Conservation (phyloP, 2,329 filamentous ascomycete species). For the Ascochyta lentis region DNA sequence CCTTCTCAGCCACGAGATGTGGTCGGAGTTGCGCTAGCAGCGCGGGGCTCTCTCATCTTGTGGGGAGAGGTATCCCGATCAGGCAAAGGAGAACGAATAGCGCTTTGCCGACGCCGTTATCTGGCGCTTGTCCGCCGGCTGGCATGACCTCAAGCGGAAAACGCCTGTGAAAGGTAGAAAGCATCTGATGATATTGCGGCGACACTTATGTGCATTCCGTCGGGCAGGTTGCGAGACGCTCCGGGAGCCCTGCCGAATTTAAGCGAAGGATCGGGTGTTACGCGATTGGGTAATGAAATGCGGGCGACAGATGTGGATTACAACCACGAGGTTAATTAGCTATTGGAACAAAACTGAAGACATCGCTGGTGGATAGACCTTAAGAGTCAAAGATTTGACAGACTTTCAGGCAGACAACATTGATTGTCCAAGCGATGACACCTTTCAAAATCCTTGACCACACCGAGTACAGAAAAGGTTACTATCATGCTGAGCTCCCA, state of each 20-base stretch:
- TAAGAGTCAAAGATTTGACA: not conserved
- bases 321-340: not conserved
- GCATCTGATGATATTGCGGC: conserved; percentile 28
- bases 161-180: conserved; percentile 9
- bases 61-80: conserved; percentile 37
- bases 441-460: too few species aligned
- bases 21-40: conserved; percentile 20
- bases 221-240: not conserved
- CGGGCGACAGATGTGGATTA: not conserved
- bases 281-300: conserved; percentile 11
- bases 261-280: conserved; percentile 7
- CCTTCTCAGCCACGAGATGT: conserved; percentile 30
- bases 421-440: too few species aligned
- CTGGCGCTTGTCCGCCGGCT: conserved; percentile 26
- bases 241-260: conserved; percentile 4
- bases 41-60: conserved; percentile 31
- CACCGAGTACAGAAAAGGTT: too few species aligned
- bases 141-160: conserved; percentile 34
- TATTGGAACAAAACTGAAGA: not conserved
- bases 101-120: conserved; percentile 30
- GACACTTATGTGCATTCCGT: conserved; percentile 10
- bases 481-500: too few species aligned
- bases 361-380: too few species aligned
- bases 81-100: conserved; percentile 37
- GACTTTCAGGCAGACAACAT: too few species aligned